Conservation (phyloP, 1,284 basidiomycete genomes). For the Ganoderma meredithae region DNA sequence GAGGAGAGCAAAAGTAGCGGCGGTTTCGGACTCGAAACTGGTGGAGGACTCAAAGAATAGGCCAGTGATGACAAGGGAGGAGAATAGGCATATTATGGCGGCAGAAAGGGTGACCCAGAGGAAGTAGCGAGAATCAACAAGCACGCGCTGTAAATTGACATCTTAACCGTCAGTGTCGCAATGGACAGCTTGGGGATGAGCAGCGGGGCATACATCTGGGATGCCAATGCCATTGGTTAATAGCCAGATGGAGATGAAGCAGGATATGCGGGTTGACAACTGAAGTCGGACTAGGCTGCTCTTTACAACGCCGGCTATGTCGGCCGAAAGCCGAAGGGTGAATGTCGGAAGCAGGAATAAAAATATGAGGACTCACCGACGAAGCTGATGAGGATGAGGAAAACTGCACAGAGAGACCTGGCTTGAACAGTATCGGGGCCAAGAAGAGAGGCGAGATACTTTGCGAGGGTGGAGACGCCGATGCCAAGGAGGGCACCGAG, state of each 20-base stretch:
- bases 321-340: not conserved
- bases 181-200: not conserved
- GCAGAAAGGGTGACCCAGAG: constrained; percentile 53
- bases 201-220: constrained; percentile 37
- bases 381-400: constrained; percentile 51
- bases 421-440: constrained; percentile 40
- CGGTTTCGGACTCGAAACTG: constrained; percentile 52
- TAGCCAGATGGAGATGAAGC: constrained; percentile 56
- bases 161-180: not conserved
- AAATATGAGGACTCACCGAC: constrained; percentile 43
- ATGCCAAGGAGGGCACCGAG: constrained; percentile 52
- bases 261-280: constrained; percentile 53
- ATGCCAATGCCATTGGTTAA: constrained; percentile 48
- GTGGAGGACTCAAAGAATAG: constrained; percentile 52
- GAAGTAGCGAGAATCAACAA: constrained; percentile 44
- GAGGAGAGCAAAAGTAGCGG: constrained; percentile 45
- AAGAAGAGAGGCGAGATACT: constrained; percentile 45
- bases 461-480: constrained; percentile 51
- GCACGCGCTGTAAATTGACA: constrained; percentile 39
- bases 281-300: constrained; percentile 56
- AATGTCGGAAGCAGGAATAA: not conserved
- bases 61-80: constrained; percentile 49
- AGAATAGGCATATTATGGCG: constrained; percentile 49
- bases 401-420: constrained; percentile 49
- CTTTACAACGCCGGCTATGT: constrained; percentile 52